Base-by-base conservation (phyloP, 495 filamentous ascomycete genomes). In the Hypomontagnella submonticulosa region DNA sequence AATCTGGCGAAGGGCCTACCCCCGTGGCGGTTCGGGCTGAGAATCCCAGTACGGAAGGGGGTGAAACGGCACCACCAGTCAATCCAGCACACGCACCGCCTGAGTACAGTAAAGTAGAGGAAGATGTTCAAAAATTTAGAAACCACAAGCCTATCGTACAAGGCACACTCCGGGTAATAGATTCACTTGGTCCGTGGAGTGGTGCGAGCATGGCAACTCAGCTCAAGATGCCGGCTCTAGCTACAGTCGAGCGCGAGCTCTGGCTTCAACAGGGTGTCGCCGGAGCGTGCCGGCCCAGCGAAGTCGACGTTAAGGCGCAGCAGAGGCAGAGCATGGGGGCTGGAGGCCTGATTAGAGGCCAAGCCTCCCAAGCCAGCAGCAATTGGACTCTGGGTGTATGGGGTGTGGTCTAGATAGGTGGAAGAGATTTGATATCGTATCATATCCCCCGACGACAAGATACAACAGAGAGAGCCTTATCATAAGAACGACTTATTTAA, bases 171-270 rank as follows among this genome's bases (percentile, higher is more conserved):
- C 85, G 91, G 1, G 90, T 89, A 12, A 79, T 97, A 10, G 90
- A 96, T 69, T 92, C 90, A 4, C 79, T 98, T 0, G 95, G 95
- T 0, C 81, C 92, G 4, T 99, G 95, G 94, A 87, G 88, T 34
- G 95, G 95, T 13, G 93, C 88, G 4, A 97, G 92, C 77, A 72
- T 99, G 50, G 76, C 93, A 1, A 88, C 89, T 0, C 87, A 88
- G 49, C 77, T 97, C 66, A 93, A 93, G 66, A 81, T 95, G 20
- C 87, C 87, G 23, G 90, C 92, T 0, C 79, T 93, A 42, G 88
- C 93, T 2, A 90, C 93, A 67, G 84, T 98, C 36, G 96, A 98
- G 63, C 81, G 90, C 38, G 96, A 99, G 44, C 84, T 86, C 36
- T 97, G 92, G 80, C 77, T 92, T 54, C 87, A 89, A 60, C 84